phyloP scores from a whole-genome alignment of 192 early-diverging fungal species.

The Endogone sp. region DNA sequence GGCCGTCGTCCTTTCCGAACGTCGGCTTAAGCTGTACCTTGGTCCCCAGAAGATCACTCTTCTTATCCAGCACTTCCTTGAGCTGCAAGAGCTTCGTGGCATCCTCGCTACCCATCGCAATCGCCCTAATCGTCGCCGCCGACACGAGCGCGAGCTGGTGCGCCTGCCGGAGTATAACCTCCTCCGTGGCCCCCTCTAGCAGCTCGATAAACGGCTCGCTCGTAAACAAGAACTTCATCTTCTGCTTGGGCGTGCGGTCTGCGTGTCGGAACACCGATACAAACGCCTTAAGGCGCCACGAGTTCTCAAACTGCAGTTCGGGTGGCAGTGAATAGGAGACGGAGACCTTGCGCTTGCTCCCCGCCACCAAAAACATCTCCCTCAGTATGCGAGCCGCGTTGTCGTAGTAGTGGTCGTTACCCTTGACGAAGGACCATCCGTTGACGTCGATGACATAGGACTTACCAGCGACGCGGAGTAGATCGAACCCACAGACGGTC shows the following conservation, averaged over 20 bases:
- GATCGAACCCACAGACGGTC: constrained; percentile 93
- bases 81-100: constrained; percentile 57
- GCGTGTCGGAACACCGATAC: constrained; percentile 91
- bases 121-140: constrained; percentile 54
- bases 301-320: constrained; percentile 54
- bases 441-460: constrained; percentile 98
- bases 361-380: constrained; percentile 70
- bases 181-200: constrained; percentile 61
- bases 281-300: constrained; percentile 93
- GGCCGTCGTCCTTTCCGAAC: constrained; percentile 51
- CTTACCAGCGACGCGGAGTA: constrained; percentile 74
- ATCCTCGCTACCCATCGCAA: constrained; percentile 51
- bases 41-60: constrained; percentile 78
- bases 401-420: constrained; percentile 90
- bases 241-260: constrained; percentile 97
- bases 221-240: constrained; percentile 84
- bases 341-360: constrained; percentile 51
- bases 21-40: constrained; percentile 90
- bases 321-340: constrained; percentile 38
- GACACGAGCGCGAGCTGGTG: constrained; percentile 65
- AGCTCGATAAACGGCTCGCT: constrained; percentile 68
- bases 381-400: constrained; percentile 74
- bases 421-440: constrained; percentile 99
- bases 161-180: constrained; percentile 76
- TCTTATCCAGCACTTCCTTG: constrained; percentile 72